These are phyloP conservation scores for Batrachochytrium dendrobatidis DNA, from an alignment of 371 early-diverging fungal species.

Conservation along the genomic window DNA sequence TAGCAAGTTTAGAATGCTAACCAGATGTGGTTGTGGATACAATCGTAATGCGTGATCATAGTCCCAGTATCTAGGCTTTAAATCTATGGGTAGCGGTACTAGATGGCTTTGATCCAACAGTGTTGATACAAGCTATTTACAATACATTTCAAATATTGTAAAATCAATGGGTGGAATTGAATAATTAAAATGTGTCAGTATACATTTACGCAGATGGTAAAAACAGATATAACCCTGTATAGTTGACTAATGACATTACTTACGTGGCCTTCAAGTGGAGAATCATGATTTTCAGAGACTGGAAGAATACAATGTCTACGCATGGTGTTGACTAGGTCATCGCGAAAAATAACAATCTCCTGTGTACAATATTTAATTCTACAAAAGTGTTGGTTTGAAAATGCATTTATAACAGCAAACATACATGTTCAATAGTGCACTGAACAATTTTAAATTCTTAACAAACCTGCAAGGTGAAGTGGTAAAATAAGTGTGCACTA, in stretches of 20 bases:
- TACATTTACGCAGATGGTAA: not conserved
- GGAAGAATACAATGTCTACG: slow-evolving; percentile 67
- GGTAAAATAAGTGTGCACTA: slow-evolving; percentile 11
- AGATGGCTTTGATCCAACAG: slow-evolving; percentile 79
- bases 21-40: slow-evolving; percentile 81
- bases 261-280: slow-evolving; percentile 51
- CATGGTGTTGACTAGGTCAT: slow-evolving; percentile 67
- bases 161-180: not conserved
- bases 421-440: no score
- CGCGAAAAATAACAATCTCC: slow-evolving; percentile 80
- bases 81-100: slow-evolving; percentile 66
- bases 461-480: not conserved
- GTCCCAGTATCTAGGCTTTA: slow-evolving; percentile 69
- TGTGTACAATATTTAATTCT: slow-evolving; percentile 76
- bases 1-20: slow-evolving; percentile 22
- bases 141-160: not conserved
- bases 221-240: not conserved
- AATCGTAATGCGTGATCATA: slow-evolving; percentile 75
- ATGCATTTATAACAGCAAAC: slow-evolving; percentile 44
- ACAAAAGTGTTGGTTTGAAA: slow-evolving; percentile 78
- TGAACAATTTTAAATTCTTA: not conserved
- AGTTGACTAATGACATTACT: slow-evolving; percentile 4
- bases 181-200: not conserved
- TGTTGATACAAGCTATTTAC: slow-evolving; percentile 65
- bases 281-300: slow-evolving; percentile 47